Evolutionary conservation across 2,329 filamentous ascomycete genomes (phyloP).

Genomic region (Stagonosporopsis cucurbitacearum): DNA sequence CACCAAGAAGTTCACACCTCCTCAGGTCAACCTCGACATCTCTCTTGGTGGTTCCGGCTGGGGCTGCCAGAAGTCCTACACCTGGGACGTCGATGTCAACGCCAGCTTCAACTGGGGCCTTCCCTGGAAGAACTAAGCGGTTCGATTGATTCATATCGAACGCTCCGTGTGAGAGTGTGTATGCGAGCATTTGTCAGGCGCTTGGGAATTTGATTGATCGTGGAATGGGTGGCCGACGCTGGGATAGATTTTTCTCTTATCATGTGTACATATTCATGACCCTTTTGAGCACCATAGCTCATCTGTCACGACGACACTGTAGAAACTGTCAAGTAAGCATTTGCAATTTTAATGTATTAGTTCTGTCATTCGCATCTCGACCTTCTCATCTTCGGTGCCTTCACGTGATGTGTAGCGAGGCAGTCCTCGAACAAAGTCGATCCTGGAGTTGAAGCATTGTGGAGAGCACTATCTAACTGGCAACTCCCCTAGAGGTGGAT

Average conservation of each 20-base stretch:
- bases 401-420: background rate
- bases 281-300: constrained; percentile 13
- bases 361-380: background rate
- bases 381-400: background rate
- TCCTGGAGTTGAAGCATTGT: too few relatives aligned
- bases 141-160: background rate
- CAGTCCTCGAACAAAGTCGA: background rate
- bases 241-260: constrained; percentile 3
- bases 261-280: constrained; percentile 20
- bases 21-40: constrained; percentile 30
- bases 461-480: too few relatives aligned
- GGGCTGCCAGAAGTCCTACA: constrained; percentile 35
- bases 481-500: too few relatives aligned
- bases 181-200: constrained; percentile 7
- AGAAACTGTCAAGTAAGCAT: background rate
- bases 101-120: constrained; percentile 32
- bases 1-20: constrained; percentile 29
- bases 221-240: background rate
- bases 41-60: constrained; percentile 21
- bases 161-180: background rate
- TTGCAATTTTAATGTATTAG: constrained; percentile 12
- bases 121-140: constrained; percentile 18
- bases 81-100: constrained; percentile 31
- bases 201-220: constrained; percentile 5
- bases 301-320: constrained; percentile 16